phyloP scores from a whole-genome alignment of 352 stramenopile genomes.

The Globisporangium takayamanum region DNA sequence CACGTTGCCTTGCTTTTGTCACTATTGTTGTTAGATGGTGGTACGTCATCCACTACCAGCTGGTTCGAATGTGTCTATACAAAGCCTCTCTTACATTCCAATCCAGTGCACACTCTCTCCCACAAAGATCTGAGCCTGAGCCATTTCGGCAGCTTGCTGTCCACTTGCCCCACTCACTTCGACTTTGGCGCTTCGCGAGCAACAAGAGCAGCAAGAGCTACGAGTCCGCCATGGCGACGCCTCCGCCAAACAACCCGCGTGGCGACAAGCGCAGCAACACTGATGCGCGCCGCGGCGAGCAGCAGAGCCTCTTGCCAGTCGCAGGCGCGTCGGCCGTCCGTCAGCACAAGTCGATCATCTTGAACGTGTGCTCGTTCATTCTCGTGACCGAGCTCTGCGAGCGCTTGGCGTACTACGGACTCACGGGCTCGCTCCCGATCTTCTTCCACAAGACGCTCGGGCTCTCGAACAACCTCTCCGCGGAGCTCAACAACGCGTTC shows the following conservation, averaged over 20 bases:
- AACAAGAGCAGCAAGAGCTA: too few relatives aligned
- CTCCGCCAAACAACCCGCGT: not conserved
- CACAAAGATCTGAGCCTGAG: too few relatives aligned
- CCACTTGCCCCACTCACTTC: too few relatives aligned
- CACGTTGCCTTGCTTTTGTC: too few relatives aligned
- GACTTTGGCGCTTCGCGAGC: too few relatives aligned
- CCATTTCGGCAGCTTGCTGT: too few relatives aligned
- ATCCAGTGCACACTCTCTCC: too few relatives aligned
- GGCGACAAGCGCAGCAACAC: not conserved
- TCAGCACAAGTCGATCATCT: conserved; percentile 66
- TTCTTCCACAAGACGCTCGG: conserved; percentile 86
- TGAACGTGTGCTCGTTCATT: conserved; percentile 85
- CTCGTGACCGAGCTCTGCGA: conserved; percentile 86
- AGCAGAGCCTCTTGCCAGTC: conserved; percentile 9
- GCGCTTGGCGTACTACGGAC: conserved; percentile 73
- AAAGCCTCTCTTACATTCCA: too few relatives aligned
- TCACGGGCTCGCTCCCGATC: conserved; percentile 79
- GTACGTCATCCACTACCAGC: too few relatives aligned
- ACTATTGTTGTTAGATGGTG: too few relatives aligned
- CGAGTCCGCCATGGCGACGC: not conserved
- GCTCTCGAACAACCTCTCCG: conserved; percentile 71
- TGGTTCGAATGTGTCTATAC: too few relatives aligned
- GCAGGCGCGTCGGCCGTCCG: conserved; percentile 1
- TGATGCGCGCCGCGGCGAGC: conserved; percentile 1
- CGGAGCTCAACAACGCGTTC: conserved; percentile 83